A percentile compares a stretch with the other conserved stretches of the same genome.
Conservation (phyloP, 805 yeast species). For the Lachancea nothofagi region DNA sequence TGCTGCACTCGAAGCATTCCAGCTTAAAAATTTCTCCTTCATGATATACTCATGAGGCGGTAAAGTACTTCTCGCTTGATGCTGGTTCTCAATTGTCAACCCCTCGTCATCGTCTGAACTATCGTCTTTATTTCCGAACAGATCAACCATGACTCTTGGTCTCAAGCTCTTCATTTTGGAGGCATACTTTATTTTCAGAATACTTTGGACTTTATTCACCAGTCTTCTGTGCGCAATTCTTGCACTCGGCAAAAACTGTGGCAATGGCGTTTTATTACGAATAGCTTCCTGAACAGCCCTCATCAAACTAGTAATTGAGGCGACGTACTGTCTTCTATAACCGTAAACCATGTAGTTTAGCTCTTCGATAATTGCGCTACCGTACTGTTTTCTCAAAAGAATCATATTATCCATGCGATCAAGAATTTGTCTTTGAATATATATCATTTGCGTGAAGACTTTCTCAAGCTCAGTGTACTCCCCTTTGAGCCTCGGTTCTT, state of each 20-base stretch:
- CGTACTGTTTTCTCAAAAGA: conserved; percentile 38
- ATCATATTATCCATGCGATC: conserved; percentile 45
- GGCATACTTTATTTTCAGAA: conserved; percentile 29
- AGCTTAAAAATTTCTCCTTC: conserved; percentile 39
- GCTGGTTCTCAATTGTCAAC: conserved; percentile 8
- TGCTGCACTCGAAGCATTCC: conserved; percentile 49
- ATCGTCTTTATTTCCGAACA: conserved; percentile 12
- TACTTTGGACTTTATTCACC: conserved; percentile 39
- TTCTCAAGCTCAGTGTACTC: conserved; percentile 36
- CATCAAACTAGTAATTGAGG: conserved; percentile 36
- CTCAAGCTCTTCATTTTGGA: conserved; percentile 11
- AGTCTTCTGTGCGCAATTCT: conserved; percentile 43
- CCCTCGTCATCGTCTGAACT: conserved; percentile 26
- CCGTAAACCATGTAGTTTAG: conserved; percentile 36
- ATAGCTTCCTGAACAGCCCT: conserved; percentile 42
- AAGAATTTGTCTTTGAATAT: conserved; percentile 40
- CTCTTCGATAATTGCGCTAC: conserved; percentile 44
- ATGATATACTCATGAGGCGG: conserved; percentile 29
- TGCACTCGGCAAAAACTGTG: conserved; percentile 47
- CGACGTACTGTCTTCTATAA: conserved; percentile 42
- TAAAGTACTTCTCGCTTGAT: conserved; percentile 9
- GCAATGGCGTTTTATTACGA: conserved; percentile 42
- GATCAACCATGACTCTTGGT: conserved; percentile 11
- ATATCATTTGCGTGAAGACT: conserved; percentile 41
- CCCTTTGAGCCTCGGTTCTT: conserved; percentile 47